Evolutionary conservation across 2,329 filamentous ascomycete species (phyloP), one percentile per base, ranked within the genome.

Genomic region (Purpureocillium lavendulum): DNA sequence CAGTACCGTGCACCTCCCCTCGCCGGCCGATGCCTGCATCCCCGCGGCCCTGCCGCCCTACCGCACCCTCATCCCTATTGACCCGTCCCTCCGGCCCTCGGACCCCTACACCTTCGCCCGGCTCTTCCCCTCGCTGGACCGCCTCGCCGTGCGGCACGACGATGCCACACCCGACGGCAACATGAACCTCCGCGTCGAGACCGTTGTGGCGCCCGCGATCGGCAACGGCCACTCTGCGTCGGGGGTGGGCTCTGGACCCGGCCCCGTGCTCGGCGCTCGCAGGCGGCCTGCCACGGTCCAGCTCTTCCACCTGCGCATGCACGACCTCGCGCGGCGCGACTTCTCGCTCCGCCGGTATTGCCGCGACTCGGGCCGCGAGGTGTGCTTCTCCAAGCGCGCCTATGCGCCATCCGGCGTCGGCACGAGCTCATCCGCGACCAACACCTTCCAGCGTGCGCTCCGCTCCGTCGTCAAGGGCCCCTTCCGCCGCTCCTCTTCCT

Each of bases 251-350:
- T 26, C 21, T 10, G 21, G n/a, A n/a, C n/a, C 21, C 21, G 21
- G 21, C 21, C 21, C 21, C 21, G 21, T 26, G 6, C 21, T 26
- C 21, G 21, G 21, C 21, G 21, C 21, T 10, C 21, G 21, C 21
- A 26, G 21, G 21, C 5, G 21, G 10, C 21, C 21, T 10, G 33
- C 84, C 52, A 86, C 80, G 5, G 64, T 79, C 10, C 77, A 82
- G 57, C 80, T 98, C 35, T 97, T 96, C 64, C 90, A 98, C 61
- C 70, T 97, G 44, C 84, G 88, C 53, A 95, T 98, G 87, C 82
- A 95, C 58, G 87, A 97, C 60, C 68, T 97, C 40, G 81, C 80
- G 54, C 80, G 80, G 50, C 79, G 92, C 36, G 85, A 94, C 45
- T 96, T 95, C 62, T 95, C 89, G 1, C 71, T 97, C 21, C 81